Conservation (phyloP, 768 basidiomycete genomes). For the Russula compacta region DNA sequence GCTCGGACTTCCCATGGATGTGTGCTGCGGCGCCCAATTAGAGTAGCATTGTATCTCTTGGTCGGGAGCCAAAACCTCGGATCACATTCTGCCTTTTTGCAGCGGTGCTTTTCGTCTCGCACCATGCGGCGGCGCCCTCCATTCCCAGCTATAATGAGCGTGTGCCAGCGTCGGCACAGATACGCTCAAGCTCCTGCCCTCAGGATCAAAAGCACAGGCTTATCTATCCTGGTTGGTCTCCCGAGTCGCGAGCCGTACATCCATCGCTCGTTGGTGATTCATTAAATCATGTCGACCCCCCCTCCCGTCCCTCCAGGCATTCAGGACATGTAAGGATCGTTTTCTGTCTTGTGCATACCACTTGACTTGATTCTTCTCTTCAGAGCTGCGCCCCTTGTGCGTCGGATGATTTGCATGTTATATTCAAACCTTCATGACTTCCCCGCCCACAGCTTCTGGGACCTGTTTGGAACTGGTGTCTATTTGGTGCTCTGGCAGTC, state of each 20-base stretch:
- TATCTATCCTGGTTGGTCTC: neutral
- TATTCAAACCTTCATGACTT: neutral
- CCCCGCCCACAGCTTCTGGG: neutral
- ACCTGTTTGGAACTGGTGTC: slow-evolving; percentile 21
- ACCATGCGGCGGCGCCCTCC: neutral
- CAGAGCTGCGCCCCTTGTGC: slow-evolving; percentile 4
- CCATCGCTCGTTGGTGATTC: neutral
- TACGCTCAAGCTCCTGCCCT: too few relatives aligned
- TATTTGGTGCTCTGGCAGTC: slow-evolving; percentile 25
- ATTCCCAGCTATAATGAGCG: neutral
- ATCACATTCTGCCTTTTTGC: too few relatives aligned
- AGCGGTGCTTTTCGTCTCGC: neutral
- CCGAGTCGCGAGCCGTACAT: neutral
- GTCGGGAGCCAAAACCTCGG: too few relatives aligned
- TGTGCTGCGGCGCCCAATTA: neutral
- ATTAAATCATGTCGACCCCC: neutral
- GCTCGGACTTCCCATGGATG: neutral
- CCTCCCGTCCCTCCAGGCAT: neutral
- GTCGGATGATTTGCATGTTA: neutral
- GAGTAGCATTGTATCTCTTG: too few relatives aligned
- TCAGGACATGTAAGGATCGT: neutral
- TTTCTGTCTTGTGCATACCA: neutral
- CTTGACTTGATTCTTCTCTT: neutral
- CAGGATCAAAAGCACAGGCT: neutral
- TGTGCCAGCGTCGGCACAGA: neutral